Conservation (phyloP, 2,329 filamentous ascomycete species). For the Lasiodiplodia hormozganensis region DNA sequence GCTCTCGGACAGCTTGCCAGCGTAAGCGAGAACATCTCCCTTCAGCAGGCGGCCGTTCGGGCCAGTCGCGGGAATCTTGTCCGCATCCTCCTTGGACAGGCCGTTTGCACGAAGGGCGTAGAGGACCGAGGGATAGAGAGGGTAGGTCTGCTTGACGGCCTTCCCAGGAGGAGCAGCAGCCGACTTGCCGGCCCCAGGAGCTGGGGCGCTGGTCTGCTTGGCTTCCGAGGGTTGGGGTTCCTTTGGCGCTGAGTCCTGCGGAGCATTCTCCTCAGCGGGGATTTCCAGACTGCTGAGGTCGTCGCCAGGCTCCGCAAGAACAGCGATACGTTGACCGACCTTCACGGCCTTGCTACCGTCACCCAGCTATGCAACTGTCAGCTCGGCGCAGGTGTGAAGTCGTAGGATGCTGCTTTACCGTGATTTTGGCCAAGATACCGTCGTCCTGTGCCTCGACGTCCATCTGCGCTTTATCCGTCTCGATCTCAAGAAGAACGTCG, state of each 20-base stretch:
- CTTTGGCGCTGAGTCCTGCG: slow-evolving; percentile 36
- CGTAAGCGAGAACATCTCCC: slow-evolving; percentile 90
- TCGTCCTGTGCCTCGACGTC: slow-evolving; percentile 93
- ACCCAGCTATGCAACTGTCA: slow-evolving; percentile 51
- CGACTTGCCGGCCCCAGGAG: slow-evolving; percentile 62
- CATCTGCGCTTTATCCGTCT: slow-evolving; percentile 95
- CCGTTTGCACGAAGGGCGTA: slow-evolving; percentile 81
- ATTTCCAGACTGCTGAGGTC: slow-evolving; percentile 77
- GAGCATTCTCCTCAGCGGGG: slow-evolving; percentile 64
- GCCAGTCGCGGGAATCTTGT: slow-evolving; percentile 85
- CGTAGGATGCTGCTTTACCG: slow-evolving; percentile 47
- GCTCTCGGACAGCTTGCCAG: slow-evolving; percentile 74
- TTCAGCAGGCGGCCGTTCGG: slow-evolving; percentile 90
- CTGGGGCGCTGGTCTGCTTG: slow-evolving; percentile 34
- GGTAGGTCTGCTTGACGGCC: slow-evolving; percentile 71
- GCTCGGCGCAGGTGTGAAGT: not conserved
- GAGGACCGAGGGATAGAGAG: slow-evolving; percentile 82
- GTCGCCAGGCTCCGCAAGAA: slow-evolving; percentile 82
- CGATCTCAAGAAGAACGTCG: slow-evolving; percentile 88
- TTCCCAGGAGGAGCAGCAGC: slow-evolving; percentile 56
- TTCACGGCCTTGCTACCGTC: slow-evolving; percentile 79
- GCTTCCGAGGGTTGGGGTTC: slow-evolving; percentile 42
- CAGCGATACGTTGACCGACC: slow-evolving; percentile 82
- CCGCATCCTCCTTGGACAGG: slow-evolving; percentile 75
- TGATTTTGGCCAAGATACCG: slow-evolving; percentile 84